Base-by-base conservation (phyloP, 306 rosid genomes). In the Alnus glutinosa region DNA sequence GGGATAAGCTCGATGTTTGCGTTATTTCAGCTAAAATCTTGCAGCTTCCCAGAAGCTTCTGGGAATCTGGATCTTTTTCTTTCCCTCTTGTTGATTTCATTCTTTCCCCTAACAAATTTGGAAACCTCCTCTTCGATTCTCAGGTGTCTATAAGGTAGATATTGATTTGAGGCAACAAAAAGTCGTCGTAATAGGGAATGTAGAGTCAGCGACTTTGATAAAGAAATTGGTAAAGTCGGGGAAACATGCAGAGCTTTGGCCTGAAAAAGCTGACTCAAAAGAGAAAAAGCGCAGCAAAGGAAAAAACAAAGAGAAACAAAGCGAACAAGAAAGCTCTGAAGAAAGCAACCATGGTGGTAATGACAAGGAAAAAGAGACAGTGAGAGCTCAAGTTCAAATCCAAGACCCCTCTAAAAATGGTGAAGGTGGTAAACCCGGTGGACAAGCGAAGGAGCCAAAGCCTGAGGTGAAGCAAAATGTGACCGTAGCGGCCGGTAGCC, bases 161-260 rank as follows among this genome's bases (percentile, higher is more conserved):
- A 85, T 92, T 0, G 98, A 94, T 83, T 71, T 85, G 86, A 86
- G 46, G 85, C 89, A 88, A 30, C 98, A 92, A 18, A 94, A 79
- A 70, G 93, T 86, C 5, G 78, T 71, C 0, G 92, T 94, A 12
- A 86, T 55, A 23, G 96, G 95, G n/a, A 85, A 80, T 74, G 87
- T 90, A 8, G 87, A 86, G 63, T 70, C 85, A 4, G 87, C 87
- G 32, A 85, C 88, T 15, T 49, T 94, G 89, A 89, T 92, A 1
- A 92, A 81, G 70, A 88, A 66, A 42, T 16, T 94, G 32, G 47
- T 55, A 6, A 88, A 86, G 74, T 64, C 89, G 5, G 93, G 92
- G 4, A 92, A 84, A 57, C 94, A 81, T 46, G 97, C 93, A 6
- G 97, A 94, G 74, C 58, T 90, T 18, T 90, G 97, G 98, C 97